phyloP scores from a whole-genome alignment of 2,329 filamentous ascomycete genomes.

The Ophiocordyceps polyrhachis-furcata region DNA sequence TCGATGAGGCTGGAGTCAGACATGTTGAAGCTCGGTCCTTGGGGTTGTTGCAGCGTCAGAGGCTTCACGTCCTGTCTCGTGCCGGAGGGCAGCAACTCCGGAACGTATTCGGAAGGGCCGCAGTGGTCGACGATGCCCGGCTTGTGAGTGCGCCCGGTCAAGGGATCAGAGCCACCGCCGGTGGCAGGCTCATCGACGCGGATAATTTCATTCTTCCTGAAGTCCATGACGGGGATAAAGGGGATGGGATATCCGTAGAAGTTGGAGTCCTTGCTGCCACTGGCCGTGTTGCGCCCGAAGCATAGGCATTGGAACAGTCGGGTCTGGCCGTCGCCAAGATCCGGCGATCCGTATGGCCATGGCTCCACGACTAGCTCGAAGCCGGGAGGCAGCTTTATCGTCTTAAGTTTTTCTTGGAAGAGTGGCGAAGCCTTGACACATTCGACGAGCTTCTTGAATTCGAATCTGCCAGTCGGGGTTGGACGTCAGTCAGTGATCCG shows the following conservation, averaged over 20 bases:
- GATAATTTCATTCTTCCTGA: conserved; percentile 11
- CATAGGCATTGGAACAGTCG: conserved; percentile 16
- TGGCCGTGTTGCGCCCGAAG: conserved; percentile 13
- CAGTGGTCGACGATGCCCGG: conserved; percentile 12
- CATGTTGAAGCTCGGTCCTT: conserved; percentile 22
- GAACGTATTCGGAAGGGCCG: conserved; percentile 18
- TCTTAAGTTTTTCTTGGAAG: conserved; percentile 13
- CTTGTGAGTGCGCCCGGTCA: conserved; percentile 5
- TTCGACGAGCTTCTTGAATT: conserved; percentile 17
- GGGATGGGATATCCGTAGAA: conserved; percentile 36
- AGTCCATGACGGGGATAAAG: conserved; percentile 23
- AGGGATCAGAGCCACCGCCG: conserved; percentile 11
- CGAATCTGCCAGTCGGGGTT: too few relatives aligned
- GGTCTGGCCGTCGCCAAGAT: conserved; percentile 10
- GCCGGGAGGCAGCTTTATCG: conserved; percentile 8
- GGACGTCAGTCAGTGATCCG: too few relatives aligned
- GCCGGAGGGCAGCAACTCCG: conserved; percentile 20
- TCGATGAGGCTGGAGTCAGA: conserved; percentile 20
- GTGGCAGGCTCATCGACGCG: conserved; percentile 17
- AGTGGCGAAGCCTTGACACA: conserved; percentile 10
- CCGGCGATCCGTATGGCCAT: conserved; percentile 14
- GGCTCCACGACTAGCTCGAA: conserved; percentile 15
- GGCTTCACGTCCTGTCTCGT: conserved; percentile 36
- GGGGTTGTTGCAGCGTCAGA: conserved; percentile 25
- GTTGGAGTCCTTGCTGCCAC: conserved; percentile 28